These are phyloP conservation scores for Conticribra guillardii DNA, from an alignment of 108 stramenopile genomes.

Conservation along the genomic window DNA sequence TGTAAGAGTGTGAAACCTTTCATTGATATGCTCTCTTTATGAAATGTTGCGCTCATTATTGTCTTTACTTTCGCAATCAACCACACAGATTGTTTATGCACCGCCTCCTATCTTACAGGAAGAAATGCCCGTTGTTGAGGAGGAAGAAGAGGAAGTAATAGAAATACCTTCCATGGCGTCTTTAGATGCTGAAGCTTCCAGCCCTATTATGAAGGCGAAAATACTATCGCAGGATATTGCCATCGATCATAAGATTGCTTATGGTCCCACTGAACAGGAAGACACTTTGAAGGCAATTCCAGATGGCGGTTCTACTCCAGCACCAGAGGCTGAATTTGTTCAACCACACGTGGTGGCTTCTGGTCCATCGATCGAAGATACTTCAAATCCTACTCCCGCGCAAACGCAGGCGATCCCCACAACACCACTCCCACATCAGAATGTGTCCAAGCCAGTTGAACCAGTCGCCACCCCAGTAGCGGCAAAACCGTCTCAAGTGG, in stretches of 20 bases:
- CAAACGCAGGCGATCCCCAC: no score
- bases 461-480: background rate
- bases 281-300: no score
- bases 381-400: no score
- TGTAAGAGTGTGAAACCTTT: background rate
- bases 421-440: background rate
- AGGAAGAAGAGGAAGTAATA: background rate
- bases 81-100: background rate
- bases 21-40: no score
- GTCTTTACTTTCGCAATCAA: background rate
- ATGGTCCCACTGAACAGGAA: no score
- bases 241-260: background rate
- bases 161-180: background rate
- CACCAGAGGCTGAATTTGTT: no score
- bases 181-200: background rate
- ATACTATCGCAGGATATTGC: background rate
- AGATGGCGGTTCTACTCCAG: no score
- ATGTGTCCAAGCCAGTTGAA: background rate
- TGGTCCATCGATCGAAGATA: no score
- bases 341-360: no score
- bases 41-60: background rate
- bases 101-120: background rate
- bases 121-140: background rate
- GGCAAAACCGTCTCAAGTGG: background rate
- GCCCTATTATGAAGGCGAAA: background rate